A percentile compares a stretch with the other conserved stretches of the same genome.
phyloP scores from a whole-genome alignment of 2,329 filamentous ascomycete species.

The Penicillium capsulatum region DNA sequence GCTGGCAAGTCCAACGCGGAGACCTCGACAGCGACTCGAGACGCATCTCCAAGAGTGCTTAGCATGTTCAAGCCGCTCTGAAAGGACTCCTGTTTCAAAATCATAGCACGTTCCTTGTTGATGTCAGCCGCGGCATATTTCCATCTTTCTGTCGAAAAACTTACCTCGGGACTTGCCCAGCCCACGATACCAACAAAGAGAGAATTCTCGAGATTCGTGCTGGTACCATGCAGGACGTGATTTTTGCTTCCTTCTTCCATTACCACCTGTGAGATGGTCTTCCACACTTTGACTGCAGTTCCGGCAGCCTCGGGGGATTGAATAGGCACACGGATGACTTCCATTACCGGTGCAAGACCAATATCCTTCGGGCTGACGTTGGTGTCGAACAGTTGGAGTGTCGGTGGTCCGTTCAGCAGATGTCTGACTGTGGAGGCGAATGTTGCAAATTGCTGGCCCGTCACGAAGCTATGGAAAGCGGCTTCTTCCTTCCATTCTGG shows the following conservation, averaged over 20 bases:
- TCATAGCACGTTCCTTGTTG: not conserved
- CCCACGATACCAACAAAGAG: not conserved
- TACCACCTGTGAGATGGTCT: not conserved
- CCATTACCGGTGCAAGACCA: not conserved
- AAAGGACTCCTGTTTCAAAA: not conserved
- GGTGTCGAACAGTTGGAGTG: not conserved
- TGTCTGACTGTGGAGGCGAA: not conserved
- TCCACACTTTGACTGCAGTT: not conserved
- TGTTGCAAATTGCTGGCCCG: not conserved
- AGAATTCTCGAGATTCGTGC: not conserved
- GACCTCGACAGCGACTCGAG: not conserved
- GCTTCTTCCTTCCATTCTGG: not conserved
- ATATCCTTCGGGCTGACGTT: not conserved
- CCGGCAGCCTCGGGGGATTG: not conserved
- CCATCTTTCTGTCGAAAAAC: not conserved
- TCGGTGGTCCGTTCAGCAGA: not conserved
- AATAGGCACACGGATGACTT: not conserved
- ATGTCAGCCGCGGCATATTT: not conserved
- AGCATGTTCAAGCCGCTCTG: not conserved
- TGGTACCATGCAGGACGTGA: not conserved
- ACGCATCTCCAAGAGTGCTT: not conserved
- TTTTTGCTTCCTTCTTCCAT: not conserved
- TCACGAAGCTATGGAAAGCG: not conserved
- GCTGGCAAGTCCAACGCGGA: not conserved
- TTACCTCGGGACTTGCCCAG: not conserved